Percentiles rank a stretch among this genome's conserved stretches.
Evolutionary conservation across 208 protist species (phyloP).

Genomic region (Trypanosoma caninum): DNA sequence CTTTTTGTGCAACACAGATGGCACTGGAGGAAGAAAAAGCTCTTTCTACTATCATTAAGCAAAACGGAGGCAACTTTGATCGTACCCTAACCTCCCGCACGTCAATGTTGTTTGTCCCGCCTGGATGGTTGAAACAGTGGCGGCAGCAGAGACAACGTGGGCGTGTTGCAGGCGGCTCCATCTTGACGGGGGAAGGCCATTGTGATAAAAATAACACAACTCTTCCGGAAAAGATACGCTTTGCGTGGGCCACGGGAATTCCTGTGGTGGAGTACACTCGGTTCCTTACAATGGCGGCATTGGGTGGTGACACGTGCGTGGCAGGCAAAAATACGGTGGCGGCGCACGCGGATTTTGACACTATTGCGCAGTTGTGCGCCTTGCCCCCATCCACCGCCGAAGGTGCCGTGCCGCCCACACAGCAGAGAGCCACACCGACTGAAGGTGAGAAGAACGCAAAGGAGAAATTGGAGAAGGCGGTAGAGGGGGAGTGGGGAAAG

Average conservation of each 20-base stretch:
- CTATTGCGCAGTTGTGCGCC: constrained; percentile 31
- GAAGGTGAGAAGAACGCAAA: not conserved
- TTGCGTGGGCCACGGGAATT: constrained; percentile 62
- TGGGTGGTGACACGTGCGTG: constrained; percentile 8
- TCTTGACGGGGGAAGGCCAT: too few relatives aligned
- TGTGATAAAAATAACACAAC: too few relatives aligned
- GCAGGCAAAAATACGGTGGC: not conserved
- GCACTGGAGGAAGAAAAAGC: constrained; percentile 36
- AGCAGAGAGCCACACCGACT: too few relatives aligned
- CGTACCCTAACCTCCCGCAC: constrained; percentile 31
- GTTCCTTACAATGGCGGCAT: constrained; percentile 37
- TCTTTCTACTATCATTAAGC: constrained; percentile 35
- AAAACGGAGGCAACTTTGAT: constrained; percentile 44
- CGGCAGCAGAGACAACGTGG: constrained; percentile 14
- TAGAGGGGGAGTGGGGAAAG: not conserved
- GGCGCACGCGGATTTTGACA: constrained; percentile 32
- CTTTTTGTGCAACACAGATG: constrained; percentile 52
- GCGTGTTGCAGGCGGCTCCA: too few relatives aligned
- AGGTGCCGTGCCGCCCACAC: constrained; percentile 16
- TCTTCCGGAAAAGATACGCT: constrained; percentile 55
- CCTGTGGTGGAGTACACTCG: constrained; percentile 61
- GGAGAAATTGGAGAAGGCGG: not conserved
- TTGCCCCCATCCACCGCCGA: constrained; percentile 11
- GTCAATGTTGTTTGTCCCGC: constrained; percentile 53
- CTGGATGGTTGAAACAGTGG: constrained; percentile 34